Conservation (phyloP, 176 grass and related monocot genomes). For the Miscanthus lutarioriparius region DNA sequence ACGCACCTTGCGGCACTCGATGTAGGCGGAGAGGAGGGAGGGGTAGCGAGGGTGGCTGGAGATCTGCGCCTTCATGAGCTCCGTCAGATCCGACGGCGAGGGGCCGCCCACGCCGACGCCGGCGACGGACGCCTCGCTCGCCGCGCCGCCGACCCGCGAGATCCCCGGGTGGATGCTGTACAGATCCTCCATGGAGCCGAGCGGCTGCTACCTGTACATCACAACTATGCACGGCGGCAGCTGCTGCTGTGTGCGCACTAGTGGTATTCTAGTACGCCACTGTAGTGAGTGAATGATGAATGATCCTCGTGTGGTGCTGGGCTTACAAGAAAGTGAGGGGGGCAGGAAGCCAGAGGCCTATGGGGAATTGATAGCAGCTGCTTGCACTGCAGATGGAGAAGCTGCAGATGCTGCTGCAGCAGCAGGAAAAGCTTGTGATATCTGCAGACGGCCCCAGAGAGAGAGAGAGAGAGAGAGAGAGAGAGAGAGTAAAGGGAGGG, state of each 20-base stretch:
- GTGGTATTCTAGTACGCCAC: slow-evolving; percentile 34
- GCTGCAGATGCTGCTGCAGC: slow-evolving; percentile 23
- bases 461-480: neutral
- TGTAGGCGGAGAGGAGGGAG: slow-evolving; percentile 73
- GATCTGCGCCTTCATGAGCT: slow-evolving; percentile 85
- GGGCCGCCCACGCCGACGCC: slow-evolving; percentile 1
- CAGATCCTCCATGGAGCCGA: slow-evolving; percentile 74
- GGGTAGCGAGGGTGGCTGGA: slow-evolving; percentile 78
- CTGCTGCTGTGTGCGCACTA: slow-evolving; percentile 25
- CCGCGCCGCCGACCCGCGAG: slow-evolving; percentile 38
- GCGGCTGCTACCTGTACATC: slow-evolving; percentile 19
- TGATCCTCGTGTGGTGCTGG: slow-evolving; percentile 28
- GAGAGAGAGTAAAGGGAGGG: neutral
- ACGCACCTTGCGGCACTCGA: slow-evolving; percentile 82
- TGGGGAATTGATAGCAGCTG: slow-evolving; percentile 51
- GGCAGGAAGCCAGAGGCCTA: slow-evolving; percentile 28
- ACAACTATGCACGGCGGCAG: slow-evolving; percentile 10
- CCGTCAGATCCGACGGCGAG: slow-evolving; percentile 63
- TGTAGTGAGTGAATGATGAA: slow-evolving; percentile 32
- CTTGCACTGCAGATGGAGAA: slow-evolving; percentile 52
- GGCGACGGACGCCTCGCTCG: slow-evolving; percentile 25
- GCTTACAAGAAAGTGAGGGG: slow-evolving; percentile 30
- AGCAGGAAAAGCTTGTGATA: slow-evolving; percentile 41
- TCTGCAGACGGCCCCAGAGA: slow-evolving; percentile 28
- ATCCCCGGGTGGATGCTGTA: slow-evolving; percentile 92